phyloP scores from a whole-genome alignment of 768 basidiomycete species.

The Hortiboletus flavorubellus region DNA sequence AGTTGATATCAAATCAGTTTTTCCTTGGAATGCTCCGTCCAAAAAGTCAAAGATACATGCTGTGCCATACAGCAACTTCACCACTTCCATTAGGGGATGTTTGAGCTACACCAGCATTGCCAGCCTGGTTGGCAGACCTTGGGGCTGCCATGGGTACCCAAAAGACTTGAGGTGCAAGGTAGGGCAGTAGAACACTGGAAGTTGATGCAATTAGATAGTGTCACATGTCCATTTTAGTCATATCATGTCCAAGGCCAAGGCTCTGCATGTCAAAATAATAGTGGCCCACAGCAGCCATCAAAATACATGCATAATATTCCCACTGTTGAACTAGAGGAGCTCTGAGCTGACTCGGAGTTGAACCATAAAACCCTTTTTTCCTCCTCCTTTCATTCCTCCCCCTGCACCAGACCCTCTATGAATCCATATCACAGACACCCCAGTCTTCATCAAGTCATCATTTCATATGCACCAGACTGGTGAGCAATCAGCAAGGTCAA shows the following conservation, averaged over 20 bases:
- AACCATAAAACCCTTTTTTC: neutral
- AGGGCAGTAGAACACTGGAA: neutral
- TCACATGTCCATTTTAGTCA: too few relatives aligned
- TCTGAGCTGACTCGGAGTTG: neutral
- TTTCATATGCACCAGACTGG: constrained; percentile 78
- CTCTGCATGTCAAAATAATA: too few relatives aligned
- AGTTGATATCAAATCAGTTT: too few relatives aligned
- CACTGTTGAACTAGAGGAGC: neutral
- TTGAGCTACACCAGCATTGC: too few relatives aligned
- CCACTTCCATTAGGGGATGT: too few relatives aligned
- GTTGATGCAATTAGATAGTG: neutral
- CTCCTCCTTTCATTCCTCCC: neutral
- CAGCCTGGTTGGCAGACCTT: too few relatives aligned
- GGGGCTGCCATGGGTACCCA: too few relatives aligned
- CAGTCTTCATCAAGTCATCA: constrained; percentile 15
- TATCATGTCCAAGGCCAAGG: neutral
- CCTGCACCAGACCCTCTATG: constrained; percentile 8
- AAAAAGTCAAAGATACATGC: too few relatives aligned
- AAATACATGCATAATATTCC: neutral
- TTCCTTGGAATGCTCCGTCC: too few relatives aligned
- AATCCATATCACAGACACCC: constrained; percentile 9
- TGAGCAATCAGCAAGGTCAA: constrained; percentile 28
- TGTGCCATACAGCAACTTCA: too few relatives aligned
- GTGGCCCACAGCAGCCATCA: neutral
- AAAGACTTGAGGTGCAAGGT: too few relatives aligned